Evolutionary conservation across 441 rosid species (phyloP).

Genomic region (Pelargonium australe): DNA sequence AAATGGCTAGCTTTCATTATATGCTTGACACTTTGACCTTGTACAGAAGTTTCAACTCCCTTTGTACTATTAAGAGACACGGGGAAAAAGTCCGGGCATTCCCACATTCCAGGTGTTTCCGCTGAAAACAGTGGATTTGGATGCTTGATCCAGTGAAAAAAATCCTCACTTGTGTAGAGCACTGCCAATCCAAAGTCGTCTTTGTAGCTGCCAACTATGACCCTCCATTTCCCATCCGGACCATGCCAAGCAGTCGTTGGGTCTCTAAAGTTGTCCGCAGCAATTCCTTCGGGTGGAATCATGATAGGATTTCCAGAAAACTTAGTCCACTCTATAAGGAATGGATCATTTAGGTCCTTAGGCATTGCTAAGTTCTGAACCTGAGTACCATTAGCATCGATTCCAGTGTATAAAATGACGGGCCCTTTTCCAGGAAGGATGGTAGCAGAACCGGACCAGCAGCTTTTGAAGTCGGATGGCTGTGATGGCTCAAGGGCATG

Average conservation of each 20-base stretch:
- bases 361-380: not conserved
- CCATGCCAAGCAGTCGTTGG: constrained; percentile 20
- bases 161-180: constrained; percentile 13
- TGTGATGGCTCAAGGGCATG: constrained; percentile 11
- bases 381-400: not conserved
- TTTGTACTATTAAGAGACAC: not conserved
- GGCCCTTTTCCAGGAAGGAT: constrained; percentile 11
- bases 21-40: constrained; percentile 10
- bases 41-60: constrained; percentile 8
- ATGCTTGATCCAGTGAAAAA: constrained; percentile 5
- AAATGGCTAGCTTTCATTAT: constrained; percentile 10
- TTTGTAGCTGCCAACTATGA: constrained; percentile 15
- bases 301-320: constrained; percentile 2
- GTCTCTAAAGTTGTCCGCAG: constrained; percentile 10
- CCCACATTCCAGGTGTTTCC: constrained; percentile 10
- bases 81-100: constrained; percentile 16
- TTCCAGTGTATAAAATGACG: constrained; percentile 15
- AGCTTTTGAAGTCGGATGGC: constrained; percentile 13
- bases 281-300: constrained; percentile 4
- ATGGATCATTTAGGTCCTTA: constrained; percentile 1
- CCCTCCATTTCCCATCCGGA: constrained; percentile 11
- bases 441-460: constrained; percentile 18
- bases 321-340: not conserved
- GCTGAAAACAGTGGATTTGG: constrained; percentile 6
- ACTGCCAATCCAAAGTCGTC: constrained; percentile 6